A percentile compares a stretch with the other conserved stretches of the same genome.
phyloP scores from a whole-genome alignment of 2,329 filamentous ascomycete species.

The Colletotrichum australisinense region DNA sequence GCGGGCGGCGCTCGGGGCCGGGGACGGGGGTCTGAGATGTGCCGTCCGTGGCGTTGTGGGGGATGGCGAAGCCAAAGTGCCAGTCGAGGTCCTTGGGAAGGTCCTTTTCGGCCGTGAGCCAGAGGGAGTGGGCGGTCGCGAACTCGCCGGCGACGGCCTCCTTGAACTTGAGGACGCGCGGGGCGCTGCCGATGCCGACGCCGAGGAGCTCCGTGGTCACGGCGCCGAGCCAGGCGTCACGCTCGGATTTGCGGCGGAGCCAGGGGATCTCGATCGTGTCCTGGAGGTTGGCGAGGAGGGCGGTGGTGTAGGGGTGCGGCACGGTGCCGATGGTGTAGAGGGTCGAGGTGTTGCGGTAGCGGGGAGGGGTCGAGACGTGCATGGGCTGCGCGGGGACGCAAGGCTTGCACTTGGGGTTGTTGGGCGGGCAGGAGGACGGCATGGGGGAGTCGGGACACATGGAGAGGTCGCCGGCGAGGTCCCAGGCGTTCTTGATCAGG shows the following conservation, averaged over 20 bases:
- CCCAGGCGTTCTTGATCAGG: slow-evolving; percentile 75
- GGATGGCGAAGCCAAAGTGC: slow-evolving; percentile 88
- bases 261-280: slow-evolving; percentile 71
- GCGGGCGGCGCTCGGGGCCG: slow-evolving; percentile 66
- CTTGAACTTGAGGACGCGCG: slow-evolving; percentile 81
- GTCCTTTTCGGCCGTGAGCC: slow-evolving; percentile 79
- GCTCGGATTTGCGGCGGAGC: slow-evolving; percentile 74
- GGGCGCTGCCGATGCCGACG: slow-evolving; percentile 69
- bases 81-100: slow-evolving; percentile 83
- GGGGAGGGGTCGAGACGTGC: slow-evolving; percentile 72
- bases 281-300: slow-evolving; percentile 73
- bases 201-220: slow-evolving; percentile 78
- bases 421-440: slow-evolving; percentile 85
- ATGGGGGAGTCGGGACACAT: slow-evolving; percentile 80
- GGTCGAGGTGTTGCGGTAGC: slow-evolving; percentile 77
- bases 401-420: slow-evolving; percentile 77
- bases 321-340: slow-evolving; percentile 88
- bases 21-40: slow-evolving; percentile 69
- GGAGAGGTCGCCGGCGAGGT: slow-evolving; percentile 80
- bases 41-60: slow-evolving; percentile 63
- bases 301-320: slow-evolving; percentile 90
- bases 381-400: slow-evolving; percentile 76
- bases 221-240: slow-evolving; percentile 82
- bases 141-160: slow-evolving; percentile 80
- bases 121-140: slow-evolving; percentile 75